Conservation (phyloP, 2,329 filamentous ascomycete genomes). For the Ustilaginoidea virens region DNA sequence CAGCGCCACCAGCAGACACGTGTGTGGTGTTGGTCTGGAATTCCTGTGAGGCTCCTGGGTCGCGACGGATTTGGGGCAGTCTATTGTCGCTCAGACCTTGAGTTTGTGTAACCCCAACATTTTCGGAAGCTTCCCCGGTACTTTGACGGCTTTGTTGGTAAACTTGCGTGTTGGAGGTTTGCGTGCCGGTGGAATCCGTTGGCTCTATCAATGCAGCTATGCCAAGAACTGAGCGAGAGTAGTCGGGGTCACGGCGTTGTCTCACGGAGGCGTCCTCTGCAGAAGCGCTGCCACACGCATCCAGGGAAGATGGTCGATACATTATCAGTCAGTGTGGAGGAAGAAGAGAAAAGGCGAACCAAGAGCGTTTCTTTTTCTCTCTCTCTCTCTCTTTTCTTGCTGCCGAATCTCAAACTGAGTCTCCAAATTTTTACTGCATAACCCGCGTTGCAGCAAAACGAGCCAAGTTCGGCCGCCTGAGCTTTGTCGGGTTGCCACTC, state of each 20-base stretch:
- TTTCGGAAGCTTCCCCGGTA: conserved; percentile 1
- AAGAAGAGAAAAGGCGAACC: background rate
- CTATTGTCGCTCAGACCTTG: conserved; percentile 1
- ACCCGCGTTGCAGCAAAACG: too few species aligned
- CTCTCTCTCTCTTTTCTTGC: too few species aligned
- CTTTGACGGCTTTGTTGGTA: conserved; percentile 1
- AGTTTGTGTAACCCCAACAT: conserved; percentile 1
- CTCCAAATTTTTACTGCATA: too few species aligned
- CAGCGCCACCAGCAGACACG: background rate
- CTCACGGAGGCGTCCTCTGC: background rate
- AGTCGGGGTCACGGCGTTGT: conserved; percentile 1
- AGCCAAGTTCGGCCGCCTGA: too few species aligned
- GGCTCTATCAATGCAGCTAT: conserved; percentile 2
- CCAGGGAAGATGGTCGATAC: background rate
- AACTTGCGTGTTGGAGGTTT: too few species aligned
- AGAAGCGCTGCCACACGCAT: background rate
- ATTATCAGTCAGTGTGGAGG: background rate
- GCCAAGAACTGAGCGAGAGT: conserved; percentile 2
- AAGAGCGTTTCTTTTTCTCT: too few species aligned
- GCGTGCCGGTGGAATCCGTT: too few species aligned
- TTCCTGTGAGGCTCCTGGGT: background rate
- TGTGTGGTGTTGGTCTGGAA: background rate
- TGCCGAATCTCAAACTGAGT: too few species aligned
- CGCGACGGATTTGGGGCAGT: background rate
- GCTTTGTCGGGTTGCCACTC: too few species aligned